Evolutionary conservation across 305 asterid genomes (phyloP).

Genomic region (Fraxinus albicans): DNA sequence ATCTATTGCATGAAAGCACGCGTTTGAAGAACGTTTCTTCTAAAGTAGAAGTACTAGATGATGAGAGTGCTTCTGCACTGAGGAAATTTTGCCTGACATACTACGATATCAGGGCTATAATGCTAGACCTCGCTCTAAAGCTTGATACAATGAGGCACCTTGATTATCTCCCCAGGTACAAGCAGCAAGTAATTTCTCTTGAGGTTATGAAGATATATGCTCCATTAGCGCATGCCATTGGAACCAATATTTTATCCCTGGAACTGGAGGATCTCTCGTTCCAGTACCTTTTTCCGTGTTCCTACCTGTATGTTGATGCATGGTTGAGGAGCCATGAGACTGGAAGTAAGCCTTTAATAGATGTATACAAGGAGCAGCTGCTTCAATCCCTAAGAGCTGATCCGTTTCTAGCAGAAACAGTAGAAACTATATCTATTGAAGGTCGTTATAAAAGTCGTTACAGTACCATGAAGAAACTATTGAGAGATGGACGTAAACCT

Average conservation of each 20-base stretch:
- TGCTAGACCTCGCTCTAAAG: slow-evolving; percentile 73
- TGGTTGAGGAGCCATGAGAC: slow-evolving; percentile 79
- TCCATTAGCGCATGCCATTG: slow-evolving; percentile 87
- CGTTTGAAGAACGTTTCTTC: slow-evolving; percentile 63
- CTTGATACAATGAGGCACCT: slow-evolving; percentile 88
- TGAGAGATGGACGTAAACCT: slow-evolving; percentile 83
- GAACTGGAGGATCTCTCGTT: slow-evolving; percentile 90
- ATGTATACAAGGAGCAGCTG: slow-evolving; percentile 63
- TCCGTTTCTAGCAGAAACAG: slow-evolving; percentile 44
- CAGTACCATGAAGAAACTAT: slow-evolving; percentile 91
- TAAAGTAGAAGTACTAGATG: slow-evolving; percentile 62
- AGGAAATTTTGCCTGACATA: slow-evolving; percentile 80
- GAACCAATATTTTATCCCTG: slow-evolving; percentile 55
- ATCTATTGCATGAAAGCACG: slow-evolving; percentile 77
- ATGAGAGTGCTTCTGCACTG: slow-evolving; percentile 65
- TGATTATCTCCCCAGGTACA: slow-evolving; percentile 69
- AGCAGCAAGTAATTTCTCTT: slow-evolving; percentile 68
- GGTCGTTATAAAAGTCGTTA: slow-evolving; percentile 85
- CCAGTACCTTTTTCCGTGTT: slow-evolving; percentile 76
- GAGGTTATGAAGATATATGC: slow-evolving; percentile 89
- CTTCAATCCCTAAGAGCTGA: slow-evolving; percentile 60
- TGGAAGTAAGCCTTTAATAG: slow-evolving; percentile 62
- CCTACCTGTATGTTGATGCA: slow-evolving; percentile 71
- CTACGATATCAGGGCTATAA: slow-evolving; percentile 84
- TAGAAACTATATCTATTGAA: slow-evolving; percentile 50